Evolutionary conservation across 1,284 basidiomycete species (phyloP), one percentile per base, ranked within the genome.

Genomic region (Microbotryum lychnidis-dioicae): DNA sequence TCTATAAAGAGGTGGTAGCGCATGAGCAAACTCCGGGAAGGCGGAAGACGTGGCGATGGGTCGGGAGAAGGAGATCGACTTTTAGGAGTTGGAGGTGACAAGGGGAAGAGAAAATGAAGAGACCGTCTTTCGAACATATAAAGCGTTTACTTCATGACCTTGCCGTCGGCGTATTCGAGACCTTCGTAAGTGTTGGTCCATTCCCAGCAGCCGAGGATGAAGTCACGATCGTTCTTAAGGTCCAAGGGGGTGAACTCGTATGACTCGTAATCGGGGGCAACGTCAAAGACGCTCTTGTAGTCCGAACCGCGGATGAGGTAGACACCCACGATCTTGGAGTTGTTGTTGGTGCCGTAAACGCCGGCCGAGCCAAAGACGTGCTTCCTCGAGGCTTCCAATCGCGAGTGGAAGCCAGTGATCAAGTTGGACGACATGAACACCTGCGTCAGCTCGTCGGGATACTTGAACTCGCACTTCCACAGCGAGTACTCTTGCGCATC

Each of bases 401-500:
- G 91, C 80, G 91, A 79, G 84, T 94, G 97, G 85, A 96, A 91
- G 31, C 94, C 94, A 64, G 84, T 83, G 73, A 97, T 86, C 78
- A 79, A 76, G 79, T 81, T 81, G 71, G 85, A 84, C 60, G 89
- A 92, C 91, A 91, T 96, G 83, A 91, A 96, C 60, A 82, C 65
- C 77, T 85, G 84, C 48, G 91, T 93, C 69, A 98, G 85, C 79
- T 97, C 94, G 31, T 87, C 82, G 79, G 89, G 90, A 85, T 97
- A 97, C 82, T 96, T 92, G 87, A 91, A 97, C 81, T 92, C 88
- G 62, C 92, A 84, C 67, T 86, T 83, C 88, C 88, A 94, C 75
- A 87, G 76, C 66, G 91, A 94, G 85, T 86, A 97, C 54, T 93
- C 93, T 69, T 87, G 84, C 66, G 82, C 77, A 81, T 97, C 93